phyloP scores from a whole-genome alignment of 306 rosid genomes.

The Trifolium fragiferum region DNA sequence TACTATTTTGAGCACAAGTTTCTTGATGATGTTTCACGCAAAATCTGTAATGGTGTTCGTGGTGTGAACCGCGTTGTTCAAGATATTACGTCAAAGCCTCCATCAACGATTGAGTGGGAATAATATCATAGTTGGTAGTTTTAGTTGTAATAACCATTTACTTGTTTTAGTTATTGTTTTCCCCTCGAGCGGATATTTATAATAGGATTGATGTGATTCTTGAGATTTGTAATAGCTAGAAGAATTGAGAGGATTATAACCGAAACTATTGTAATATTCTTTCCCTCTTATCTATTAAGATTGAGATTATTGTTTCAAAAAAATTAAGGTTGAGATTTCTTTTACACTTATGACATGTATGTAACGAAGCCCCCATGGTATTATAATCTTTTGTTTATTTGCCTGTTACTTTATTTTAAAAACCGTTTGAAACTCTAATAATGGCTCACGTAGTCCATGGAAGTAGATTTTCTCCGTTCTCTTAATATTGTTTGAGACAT shows the following conservation, averaged over 20 bases:
- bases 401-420: too few relatives aligned
- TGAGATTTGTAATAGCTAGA: constrained; percentile 33
- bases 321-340: too few relatives aligned
- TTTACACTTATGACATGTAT: too few relatives aligned
- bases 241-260: constrained; percentile 25
- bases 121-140: constrained; percentile 29
- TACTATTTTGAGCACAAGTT: constrained; percentile 86
- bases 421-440: too few relatives aligned
- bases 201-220: constrained; percentile 25
- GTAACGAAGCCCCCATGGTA: too few relatives aligned
- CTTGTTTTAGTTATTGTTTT: too few relatives aligned
- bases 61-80: constrained; percentile 90
- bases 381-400: too few relatives aligned
- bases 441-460: too few relatives aligned
- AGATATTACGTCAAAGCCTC: constrained; percentile 97
- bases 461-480: too few relatives aligned
- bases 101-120: constrained; percentile 98
- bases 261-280: constrained; percentile 25
- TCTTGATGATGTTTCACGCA: constrained; percentile 74
- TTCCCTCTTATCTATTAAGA: background rate
- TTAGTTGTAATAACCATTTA: constrained; percentile 1
- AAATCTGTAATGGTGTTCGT: constrained; percentile 87
- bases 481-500: too few relatives aligned
- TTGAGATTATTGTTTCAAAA: too few relatives aligned
- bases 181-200: constrained; percentile 18